Conservation (phyloP, 2,329 filamentous ascomycete genomes). For the Trichoderma arundinaceum region DNA sequence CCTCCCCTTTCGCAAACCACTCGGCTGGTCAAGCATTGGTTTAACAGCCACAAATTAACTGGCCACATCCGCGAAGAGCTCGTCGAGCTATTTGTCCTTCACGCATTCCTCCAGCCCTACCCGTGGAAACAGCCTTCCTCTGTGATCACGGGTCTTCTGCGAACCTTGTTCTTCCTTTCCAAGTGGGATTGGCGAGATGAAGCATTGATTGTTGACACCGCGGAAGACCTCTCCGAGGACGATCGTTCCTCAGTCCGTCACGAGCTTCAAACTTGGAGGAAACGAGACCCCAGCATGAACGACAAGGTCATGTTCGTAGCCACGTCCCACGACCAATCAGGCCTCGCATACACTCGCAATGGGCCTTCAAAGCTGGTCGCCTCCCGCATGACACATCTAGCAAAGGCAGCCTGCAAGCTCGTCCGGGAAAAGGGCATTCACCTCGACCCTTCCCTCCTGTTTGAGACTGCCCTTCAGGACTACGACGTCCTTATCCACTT, state of each 20-base stretch:
- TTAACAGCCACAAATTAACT: slow-evolving; percentile 78
- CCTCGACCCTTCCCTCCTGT: slow-evolving; percentile 63
- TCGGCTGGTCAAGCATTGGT: slow-evolving; percentile 88
- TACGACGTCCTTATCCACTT: slow-evolving; percentile 88
- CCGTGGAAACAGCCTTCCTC: slow-evolving; percentile 82
- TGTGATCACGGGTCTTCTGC: slow-evolving; percentile 77
- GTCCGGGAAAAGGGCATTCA: slow-evolving; percentile 59
- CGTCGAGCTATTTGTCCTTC: slow-evolving; percentile 80
- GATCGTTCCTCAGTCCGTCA: slow-evolving; percentile 69
- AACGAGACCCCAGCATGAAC: slow-evolving; percentile 88
- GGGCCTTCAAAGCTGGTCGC: slow-evolving; percentile 82
- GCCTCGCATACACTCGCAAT: slow-evolving; percentile 77
- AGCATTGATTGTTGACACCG: slow-evolving; percentile 76
- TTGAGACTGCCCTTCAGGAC: slow-evolving; percentile 73
- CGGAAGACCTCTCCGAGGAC: slow-evolving; percentile 64
- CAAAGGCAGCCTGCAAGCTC: slow-evolving; percentile 73
- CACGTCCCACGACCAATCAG: slow-evolving; percentile 76
- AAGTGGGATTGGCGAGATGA: slow-evolving; percentile 91
- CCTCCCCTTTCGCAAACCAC: slow-evolving; percentile 81
- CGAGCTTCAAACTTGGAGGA: slow-evolving; percentile 82
- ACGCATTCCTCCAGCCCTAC: slow-evolving; percentile 78
- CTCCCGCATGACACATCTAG: slow-evolving; percentile 79
- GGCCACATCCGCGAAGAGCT: slow-evolving; percentile 79
- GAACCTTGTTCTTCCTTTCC: slow-evolving; percentile 78
- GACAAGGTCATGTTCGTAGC: slow-evolving; percentile 80